These are phyloP conservation scores for Ganoderma lucidum DNA, from an alignment of 1,284 basidiomycete genomes.

Conservation along the genomic window DNA sequence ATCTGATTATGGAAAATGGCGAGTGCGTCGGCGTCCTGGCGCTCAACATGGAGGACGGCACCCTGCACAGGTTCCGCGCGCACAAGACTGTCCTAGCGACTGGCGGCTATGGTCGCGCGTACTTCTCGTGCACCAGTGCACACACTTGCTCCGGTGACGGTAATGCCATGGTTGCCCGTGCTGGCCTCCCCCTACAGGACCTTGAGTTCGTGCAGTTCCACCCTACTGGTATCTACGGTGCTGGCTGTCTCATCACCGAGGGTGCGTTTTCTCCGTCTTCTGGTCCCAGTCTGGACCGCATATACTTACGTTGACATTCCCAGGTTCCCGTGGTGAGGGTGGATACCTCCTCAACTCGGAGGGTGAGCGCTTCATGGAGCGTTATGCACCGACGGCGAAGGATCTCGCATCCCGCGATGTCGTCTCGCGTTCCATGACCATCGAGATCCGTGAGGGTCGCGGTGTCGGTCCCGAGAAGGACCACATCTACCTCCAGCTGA, in stretches of 20 bases:
- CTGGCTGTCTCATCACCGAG: conserved; percentile 99
- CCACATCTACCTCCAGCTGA: conserved; percentile 97
- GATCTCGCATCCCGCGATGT: conserved; percentile 99
- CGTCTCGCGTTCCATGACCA: conserved; percentile 98
- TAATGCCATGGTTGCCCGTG: conserved; percentile 98
- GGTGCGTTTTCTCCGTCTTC: conserved; percentile 51
- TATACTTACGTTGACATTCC: conserved; percentile 5
- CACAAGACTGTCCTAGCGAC: conserved; percentile 99
- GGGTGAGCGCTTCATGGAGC: conserved; percentile 99
- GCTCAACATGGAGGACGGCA: conserved; percentile 99
- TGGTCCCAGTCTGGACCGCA: conserved; percentile 1
- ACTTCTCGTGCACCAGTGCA: conserved; percentile 99
- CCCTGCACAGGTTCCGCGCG: conserved; percentile 96
- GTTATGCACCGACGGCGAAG: conserved; percentile 99
- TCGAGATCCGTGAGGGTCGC: conserved; percentile 98
- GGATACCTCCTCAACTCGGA: conserved; percentile 99
- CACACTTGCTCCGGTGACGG: conserved; percentile 99
- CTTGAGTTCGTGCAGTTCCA: conserved; percentile 99
- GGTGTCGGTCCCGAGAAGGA: conserved; percentile 99
- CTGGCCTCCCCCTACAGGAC: conserved; percentile 97
- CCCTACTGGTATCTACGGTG: conserved; percentile 99
- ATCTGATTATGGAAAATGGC: conserved; percentile 98
- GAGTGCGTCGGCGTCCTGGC: conserved; percentile 99
- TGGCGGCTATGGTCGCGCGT: conserved; percentile 97
- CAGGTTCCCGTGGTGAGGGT: conserved; percentile 98